phyloP scores from a whole-genome alignment of 306 rosid species.

The Alnus glutinosa region DNA sequence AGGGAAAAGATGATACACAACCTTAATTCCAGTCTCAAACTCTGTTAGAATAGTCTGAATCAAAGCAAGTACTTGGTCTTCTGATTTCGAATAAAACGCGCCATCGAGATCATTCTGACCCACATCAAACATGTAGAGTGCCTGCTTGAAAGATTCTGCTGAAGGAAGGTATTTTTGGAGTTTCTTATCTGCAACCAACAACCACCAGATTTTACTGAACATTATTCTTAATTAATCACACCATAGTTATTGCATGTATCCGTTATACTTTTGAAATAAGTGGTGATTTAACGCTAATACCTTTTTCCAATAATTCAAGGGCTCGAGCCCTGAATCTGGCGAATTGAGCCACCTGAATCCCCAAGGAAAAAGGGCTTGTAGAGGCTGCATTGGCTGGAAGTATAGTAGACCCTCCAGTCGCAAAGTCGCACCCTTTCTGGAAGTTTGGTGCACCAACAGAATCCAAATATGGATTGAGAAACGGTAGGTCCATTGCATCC shows the following conservation, averaged over 20 bases:
- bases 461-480: constrained; percentile 47
- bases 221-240: neutral
- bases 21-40: constrained; percentile 33
- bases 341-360: constrained; percentile 38
- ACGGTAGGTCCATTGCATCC: constrained; percentile 30
- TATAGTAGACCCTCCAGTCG: constrained; percentile 39
- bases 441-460: constrained; percentile 43
- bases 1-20: neutral
- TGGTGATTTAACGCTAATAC: constrained; percentile 1
- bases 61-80: constrained; percentile 31
- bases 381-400: constrained; percentile 39
- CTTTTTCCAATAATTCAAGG: constrained; percentile 29
- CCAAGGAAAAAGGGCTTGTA: constrained; percentile 34
- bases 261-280: too few relatives aligned
- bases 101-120: constrained; percentile 48
- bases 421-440: constrained; percentile 43
- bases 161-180: constrained; percentile 28
- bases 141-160: constrained; percentile 35
- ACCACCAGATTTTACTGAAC: neutral
- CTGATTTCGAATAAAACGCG: constrained; percentile 30
- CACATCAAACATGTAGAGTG: constrained; percentile 36
- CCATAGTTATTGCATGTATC: too few relatives aligned
- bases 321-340: constrained; percentile 33
- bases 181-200: constrained; percentile 23
- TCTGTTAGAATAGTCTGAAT: constrained; percentile 32